Conservation (phyloP, 768 basidiomycete genomes). For the Rhodotorula diobovata region DNA sequence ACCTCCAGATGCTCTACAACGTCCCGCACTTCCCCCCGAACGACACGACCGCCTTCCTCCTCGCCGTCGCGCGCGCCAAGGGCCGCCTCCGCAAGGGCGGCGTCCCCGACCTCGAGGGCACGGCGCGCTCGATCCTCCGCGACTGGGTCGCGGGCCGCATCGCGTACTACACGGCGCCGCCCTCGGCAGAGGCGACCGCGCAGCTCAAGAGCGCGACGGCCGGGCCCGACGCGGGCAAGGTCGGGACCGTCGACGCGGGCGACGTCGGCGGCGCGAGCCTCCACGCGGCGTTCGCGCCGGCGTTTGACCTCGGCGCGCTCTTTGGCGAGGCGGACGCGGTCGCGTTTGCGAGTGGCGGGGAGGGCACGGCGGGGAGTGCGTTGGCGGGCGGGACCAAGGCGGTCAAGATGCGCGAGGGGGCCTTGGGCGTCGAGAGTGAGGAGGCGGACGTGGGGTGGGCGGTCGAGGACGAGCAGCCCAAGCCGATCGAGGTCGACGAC, state of each 20-base stretch:
- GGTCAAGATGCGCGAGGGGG: constrained; percentile 45
- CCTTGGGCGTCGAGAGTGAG: constrained; percentile 51
- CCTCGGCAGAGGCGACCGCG: constrained; percentile 46
- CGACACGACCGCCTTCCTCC: constrained; percentile 74
- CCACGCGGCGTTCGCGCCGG: constrained; percentile 64
- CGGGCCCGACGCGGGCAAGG: constrained; percentile 12
- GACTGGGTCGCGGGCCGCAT: constrained; percentile 94
- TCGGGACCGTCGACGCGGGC: constrained; percentile 56
- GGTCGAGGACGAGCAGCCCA: constrained; percentile 24
- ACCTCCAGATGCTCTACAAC: constrained; percentile 78
- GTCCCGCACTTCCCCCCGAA: constrained; percentile 61
- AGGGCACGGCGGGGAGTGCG: constrained; percentile 52
- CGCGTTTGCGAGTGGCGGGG: constrained; percentile 59
- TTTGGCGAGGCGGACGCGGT: constrained; percentile 75
- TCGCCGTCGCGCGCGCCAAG: constrained; percentile 76
- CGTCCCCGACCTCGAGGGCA: constrained; percentile 75
- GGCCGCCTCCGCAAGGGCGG: constrained; percentile 89
- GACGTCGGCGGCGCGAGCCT: constrained; percentile 76
- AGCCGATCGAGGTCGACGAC: constrained; percentile 18
- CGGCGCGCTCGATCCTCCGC: constrained; percentile 72
- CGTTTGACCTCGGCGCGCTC: constrained; percentile 74
- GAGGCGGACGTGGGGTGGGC: constrained; percentile 40
- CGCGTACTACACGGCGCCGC: constrained; percentile 77
- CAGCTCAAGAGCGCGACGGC: constrained; percentile 50
- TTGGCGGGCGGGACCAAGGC: constrained; percentile 46